Evolutionary conservation across 192 early-diverging fungal species (phyloP).

Genomic region (Coemansia sp.): DNA sequence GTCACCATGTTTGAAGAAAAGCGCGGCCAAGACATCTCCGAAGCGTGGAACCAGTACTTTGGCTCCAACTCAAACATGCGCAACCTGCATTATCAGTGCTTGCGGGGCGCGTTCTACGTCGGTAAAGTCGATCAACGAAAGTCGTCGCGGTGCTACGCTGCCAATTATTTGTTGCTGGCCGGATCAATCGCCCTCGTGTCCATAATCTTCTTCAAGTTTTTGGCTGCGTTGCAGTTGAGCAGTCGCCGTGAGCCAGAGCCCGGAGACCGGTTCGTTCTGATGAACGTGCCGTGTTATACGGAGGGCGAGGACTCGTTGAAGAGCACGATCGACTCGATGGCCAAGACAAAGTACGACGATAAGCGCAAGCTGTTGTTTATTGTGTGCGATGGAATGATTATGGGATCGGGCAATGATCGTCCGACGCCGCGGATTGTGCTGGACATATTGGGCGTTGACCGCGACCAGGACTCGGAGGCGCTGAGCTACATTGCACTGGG

Average conservation of each 20-base stretch:
- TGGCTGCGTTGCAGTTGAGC: slow-evolving; percentile 85
- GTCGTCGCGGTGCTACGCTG: slow-evolving; percentile 67
- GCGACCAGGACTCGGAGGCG: slow-evolving; percentile 77
- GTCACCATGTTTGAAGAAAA: slow-evolving; percentile 64
- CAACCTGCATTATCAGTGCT: slow-evolving; percentile 64
- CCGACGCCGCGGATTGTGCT: slow-evolving; percentile 96
- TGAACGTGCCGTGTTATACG: slow-evolving; percentile 94
- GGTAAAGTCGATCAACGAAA: slow-evolving; percentile 81
- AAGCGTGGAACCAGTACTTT: slow-evolving; percentile 56
- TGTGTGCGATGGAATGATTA: slow-evolving; percentile 93
- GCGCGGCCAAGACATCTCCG: slow-evolving; percentile 63
- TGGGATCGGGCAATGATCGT: slow-evolving; percentile 91
- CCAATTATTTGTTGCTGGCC: slow-evolving; percentile 79
- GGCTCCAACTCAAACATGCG: slow-evolving; percentile 41
- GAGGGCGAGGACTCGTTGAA: slow-evolving; percentile 90
- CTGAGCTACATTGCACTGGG: slow-evolving; percentile 82
- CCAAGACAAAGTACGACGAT: slow-evolving; percentile 88
- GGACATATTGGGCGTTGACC: slow-evolving; percentile 92
- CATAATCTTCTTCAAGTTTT: slow-evolving; percentile 88
- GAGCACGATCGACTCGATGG: slow-evolving; percentile 90
- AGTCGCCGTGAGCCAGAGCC: slow-evolving; percentile 74
- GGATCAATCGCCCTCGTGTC: slow-evolving; percentile 76
- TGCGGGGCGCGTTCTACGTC: slow-evolving; percentile 80
- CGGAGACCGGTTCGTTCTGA: slow-evolving; percentile 89
- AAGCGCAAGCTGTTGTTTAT: slow-evolving; percentile 95